Evolutionary conservation across 2,329 filamentous ascomycete genomes (phyloP).

Genomic region (Elsinoe arachidis): DNA sequence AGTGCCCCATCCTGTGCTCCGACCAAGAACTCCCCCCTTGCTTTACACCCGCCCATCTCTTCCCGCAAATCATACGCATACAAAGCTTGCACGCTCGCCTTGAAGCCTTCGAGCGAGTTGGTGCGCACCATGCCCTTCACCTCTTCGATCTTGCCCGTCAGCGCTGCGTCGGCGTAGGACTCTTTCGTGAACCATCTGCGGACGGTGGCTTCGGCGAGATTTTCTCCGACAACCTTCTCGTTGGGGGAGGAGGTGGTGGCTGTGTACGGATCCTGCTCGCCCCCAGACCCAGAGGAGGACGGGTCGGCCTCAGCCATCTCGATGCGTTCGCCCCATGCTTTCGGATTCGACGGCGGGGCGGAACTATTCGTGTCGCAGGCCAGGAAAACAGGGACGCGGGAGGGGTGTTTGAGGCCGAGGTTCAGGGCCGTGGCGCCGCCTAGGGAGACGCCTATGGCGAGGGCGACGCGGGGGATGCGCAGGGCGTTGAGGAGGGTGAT

Average conservation of each 20-base stretch:
- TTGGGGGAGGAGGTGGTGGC: conserved; percentile 29
- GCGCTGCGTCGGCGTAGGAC: conserved; percentile 46
- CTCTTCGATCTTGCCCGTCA: conserved; percentile 43
- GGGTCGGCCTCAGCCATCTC: conserved; percentile 52
- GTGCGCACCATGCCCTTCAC: conserved; percentile 60
- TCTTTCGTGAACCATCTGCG: conserved; percentile 62
- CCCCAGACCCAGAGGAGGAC: conserved; percentile 13
- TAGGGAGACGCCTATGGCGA: conserved; percentile 68
- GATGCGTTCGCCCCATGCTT: conserved; percentile 72
- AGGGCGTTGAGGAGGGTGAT: conserved; percentile 57
- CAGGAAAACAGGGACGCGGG: conserved; percentile 53
- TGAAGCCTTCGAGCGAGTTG: conserved; percentile 64
- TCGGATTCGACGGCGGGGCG: conserved; percentile 63
- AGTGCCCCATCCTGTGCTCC: conserved; percentile 67
- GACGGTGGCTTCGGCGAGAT: conserved; percentile 63
- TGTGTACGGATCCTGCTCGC: conserved; percentile 19
- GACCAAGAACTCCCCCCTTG: conserved; percentile 60
- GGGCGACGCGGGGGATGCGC: conserved; percentile 56
- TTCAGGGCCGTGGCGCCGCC: conserved; percentile 72
- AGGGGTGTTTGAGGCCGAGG: conserved; percentile 58
- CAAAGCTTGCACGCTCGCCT: conserved; percentile 58
- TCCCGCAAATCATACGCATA: conserved; percentile 61
- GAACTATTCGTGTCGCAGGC: conserved; percentile 71
- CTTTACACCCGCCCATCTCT: conserved; percentile 45
- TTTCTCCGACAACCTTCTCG: conserved; percentile 50